phyloP scores from a whole-genome alignment of 148 eudicot genomes.

The Polygonum aviculare region DNA sequence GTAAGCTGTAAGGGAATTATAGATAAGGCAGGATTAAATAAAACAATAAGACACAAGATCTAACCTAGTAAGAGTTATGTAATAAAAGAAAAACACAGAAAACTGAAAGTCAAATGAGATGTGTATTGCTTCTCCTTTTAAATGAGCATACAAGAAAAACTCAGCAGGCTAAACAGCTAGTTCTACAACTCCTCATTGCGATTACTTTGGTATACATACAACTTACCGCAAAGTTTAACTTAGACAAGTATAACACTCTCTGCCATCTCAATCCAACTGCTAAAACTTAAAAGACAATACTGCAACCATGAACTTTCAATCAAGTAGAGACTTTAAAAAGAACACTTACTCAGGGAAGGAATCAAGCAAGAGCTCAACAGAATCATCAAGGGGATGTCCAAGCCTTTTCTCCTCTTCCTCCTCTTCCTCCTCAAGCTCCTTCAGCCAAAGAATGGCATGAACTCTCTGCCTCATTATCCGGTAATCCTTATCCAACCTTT shows the following conservation, averaged over 20 bases:
- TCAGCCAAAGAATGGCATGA: slow-evolving; percentile 81
- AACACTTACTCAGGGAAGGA: slow-evolving; percentile 59
- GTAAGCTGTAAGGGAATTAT: background rate
- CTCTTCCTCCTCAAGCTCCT: slow-evolving; percentile 74
- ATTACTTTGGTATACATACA: background rate
- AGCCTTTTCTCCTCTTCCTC: slow-evolving; percentile 75
- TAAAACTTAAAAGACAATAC: background rate
- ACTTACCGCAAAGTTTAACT: background rate
- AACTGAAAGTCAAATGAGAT: background rate
- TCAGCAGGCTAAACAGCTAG: background rate
- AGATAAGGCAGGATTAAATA: background rate
- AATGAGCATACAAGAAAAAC: background rate
- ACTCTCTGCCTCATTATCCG: slow-evolving; percentile 92
- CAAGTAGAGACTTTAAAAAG: background rate
- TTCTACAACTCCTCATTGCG: background rate
- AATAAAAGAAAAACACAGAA: background rate
- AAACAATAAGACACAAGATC: background rate
- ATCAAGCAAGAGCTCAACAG: slow-evolving; percentile 79
- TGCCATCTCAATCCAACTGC: background rate
- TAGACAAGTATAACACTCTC: background rate
- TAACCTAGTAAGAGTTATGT: background rate
- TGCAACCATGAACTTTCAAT: background rate
- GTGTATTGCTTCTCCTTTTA: background rate
- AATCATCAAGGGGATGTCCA: slow-evolving; percentile 75
- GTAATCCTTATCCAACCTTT: slow-evolving; percentile 66